Evolutionary conservation across 1,139 yeast species (phyloP).

Genomic region (Taphrina betulina): DNA sequence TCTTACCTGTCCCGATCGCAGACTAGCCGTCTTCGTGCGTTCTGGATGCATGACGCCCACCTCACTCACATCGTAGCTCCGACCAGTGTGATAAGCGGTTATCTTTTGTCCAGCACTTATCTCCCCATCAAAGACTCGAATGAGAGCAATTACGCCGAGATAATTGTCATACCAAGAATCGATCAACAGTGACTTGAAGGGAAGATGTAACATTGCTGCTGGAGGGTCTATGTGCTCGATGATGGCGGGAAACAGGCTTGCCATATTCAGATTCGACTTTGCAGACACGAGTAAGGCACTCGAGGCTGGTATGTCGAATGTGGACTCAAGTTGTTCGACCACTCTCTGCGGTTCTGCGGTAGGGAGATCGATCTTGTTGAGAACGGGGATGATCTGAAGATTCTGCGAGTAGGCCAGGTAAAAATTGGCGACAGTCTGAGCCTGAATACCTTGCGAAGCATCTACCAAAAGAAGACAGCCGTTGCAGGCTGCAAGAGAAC

Average conservation of each 20-base stretch:
- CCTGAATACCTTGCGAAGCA: conserved; percentile 95
- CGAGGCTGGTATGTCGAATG: conserved; percentile 73
- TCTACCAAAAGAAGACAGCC: conserved; percentile 90
- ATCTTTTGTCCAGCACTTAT: conserved; percentile 72
- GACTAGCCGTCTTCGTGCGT: conserved; percentile 56
- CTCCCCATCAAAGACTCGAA: conserved; percentile 79
- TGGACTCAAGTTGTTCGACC: conserved; percentile 74
- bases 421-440: conserved; percentile 95
- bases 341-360: conserved; percentile 82
- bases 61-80: conserved; percentile 81
- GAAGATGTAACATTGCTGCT: conserved; percentile 53
- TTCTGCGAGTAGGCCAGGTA: conserved; percentile 85
- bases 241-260: conserved; percentile 70
- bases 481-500: conserved; percentile 94
- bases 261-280: conserved; percentile 82
- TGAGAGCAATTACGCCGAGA: conserved; percentile 86
- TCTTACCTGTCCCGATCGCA: conserved; percentile 71
- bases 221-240: conserved; percentile 78
- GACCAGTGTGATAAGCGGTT: conserved; percentile 71
- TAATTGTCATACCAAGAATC: conserved; percentile 97
- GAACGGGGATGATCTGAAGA: conserved; percentile 77
- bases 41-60: conserved; percentile 97
- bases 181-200: conserved; percentile 75
- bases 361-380: conserved; percentile 87
- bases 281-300: conserved; percentile 89